Evolutionary conservation across 495 filamentous ascomycete genomes (phyloP), one percentile per base, ranked within the genome.

Genomic region (Xylaria grammica): DNA sequence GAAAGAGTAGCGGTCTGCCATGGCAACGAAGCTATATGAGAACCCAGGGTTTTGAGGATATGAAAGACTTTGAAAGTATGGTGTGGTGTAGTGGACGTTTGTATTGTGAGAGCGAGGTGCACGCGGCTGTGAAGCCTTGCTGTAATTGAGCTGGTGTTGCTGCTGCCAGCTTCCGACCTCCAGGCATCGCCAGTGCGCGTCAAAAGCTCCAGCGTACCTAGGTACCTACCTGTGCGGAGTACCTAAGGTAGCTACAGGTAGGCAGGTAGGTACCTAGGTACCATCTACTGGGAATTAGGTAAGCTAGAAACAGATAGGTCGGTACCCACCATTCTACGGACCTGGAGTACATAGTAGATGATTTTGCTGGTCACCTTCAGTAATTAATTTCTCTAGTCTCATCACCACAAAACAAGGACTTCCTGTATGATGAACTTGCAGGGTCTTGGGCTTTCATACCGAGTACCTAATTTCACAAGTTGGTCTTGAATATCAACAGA

Each of bases 1-100:
- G 89, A 98, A 99, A 50, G 95, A 97, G 79, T 99, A 99, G 83
- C 96, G 86, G 81, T 99, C 96, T 68, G 95, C 93, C 95, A 99
- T 99, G 74, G 67, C 81, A 70, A 45, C 27, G 24, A 15, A 11
- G 32, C 24, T 60, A 17, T 1, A 60, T 36, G 34, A 60, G 48
- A 29, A 57, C 38, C 38, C 10, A 63, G 48, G 44, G 53, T 40
- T 60, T 60, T 24, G 58, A 46, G 27, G 38, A 6, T 58, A 58
- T 40, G 17, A 20, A 4, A 13, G 19, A 48, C 46, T 52, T 34
- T 52, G 15, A 49, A 34, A 9, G 53, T 65, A 36, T 62, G 24
- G 52, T 45, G 3, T 20, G 56, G 26, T 24, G 61, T 52, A 36
- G 54, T 58, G 62, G 45, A 63, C 2, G 48, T 20, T 60, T 52